phyloP scores from a whole-genome alignment of 1,139 yeast species.

The Pichia sp. region DNA sequence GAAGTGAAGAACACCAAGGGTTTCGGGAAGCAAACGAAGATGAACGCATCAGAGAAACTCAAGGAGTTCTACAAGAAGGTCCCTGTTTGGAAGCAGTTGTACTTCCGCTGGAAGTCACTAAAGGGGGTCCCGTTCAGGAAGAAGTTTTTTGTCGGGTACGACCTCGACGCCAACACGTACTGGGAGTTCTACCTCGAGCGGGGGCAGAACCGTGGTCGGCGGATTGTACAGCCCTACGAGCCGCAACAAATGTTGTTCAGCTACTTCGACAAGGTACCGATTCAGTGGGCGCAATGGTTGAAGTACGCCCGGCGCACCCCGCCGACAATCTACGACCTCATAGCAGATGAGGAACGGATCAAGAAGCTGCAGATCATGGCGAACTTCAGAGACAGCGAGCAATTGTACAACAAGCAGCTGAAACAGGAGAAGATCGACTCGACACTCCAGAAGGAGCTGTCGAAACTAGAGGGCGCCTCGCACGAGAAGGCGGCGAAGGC shows the following conservation, averaged over 20 bases:
- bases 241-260: slow-evolving; percentile 45
- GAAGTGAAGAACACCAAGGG: not conserved
- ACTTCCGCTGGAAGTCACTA: slow-evolving; percentile 58
- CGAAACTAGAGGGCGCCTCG: slow-evolving; percentile 16
- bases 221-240: slow-evolving; percentile 48
- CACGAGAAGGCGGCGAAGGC: slow-evolving; percentile 8
- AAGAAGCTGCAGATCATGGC: slow-evolving; percentile 53
- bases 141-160: slow-evolving; percentile 61
- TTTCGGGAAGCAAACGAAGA: not conserved
- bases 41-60: slow-evolving; percentile 30
- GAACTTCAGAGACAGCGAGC: slow-evolving; percentile 55
- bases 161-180: slow-evolving; percentile 74
- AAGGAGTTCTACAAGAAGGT: slow-evolving; percentile 21
- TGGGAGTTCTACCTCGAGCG: slow-evolving; percentile 70
- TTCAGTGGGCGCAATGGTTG: slow-evolving; percentile 84
- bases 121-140: slow-evolving; percentile 58
- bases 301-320: slow-evolving; percentile 55
- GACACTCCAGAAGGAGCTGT: slow-evolving; percentile 25
- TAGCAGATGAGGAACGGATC: slow-evolving; percentile 56
- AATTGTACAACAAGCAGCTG: slow-evolving; percentile 25
- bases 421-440: slow-evolving; percentile 18
- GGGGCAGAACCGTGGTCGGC: slow-evolving; percentile 39
- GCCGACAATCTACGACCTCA: slow-evolving; percentile 62
- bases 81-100: slow-evolving; percentile 38
- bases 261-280: slow-evolving; percentile 49